phyloP scores from a whole-genome alignment of 2,329 filamentous ascomycete species.

The Arthrobotrys entomopaga region DNA sequence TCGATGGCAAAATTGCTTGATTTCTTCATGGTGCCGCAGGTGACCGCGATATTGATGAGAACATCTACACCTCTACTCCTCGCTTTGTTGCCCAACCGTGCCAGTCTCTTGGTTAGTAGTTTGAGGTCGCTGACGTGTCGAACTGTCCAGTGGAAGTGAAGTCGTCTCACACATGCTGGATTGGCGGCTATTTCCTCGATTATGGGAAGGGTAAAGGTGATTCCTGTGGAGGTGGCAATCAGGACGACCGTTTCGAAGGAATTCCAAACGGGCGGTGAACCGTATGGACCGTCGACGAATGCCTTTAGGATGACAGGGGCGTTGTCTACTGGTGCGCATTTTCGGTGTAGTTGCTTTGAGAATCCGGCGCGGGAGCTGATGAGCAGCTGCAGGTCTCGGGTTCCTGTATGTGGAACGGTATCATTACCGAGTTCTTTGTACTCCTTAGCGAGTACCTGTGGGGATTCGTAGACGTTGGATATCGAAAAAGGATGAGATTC shows the following conservation, averaged over 20 bases:
- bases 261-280: conserved; percentile 90
- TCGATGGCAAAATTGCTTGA: conserved; percentile 21
- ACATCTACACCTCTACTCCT: conserved; percentile 43
- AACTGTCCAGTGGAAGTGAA: conserved; percentile 52
- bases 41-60: conserved; percentile 42
- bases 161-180: conserved; percentile 39
- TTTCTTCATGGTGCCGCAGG: conserved; percentile 49
- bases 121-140: conserved; percentile 50
- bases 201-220: conserved; percentile 92
- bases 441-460: conserved; percentile 66
- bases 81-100: conserved; percentile 30
- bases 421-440: conserved; percentile 73
- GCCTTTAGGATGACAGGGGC: conserved; percentile 67
- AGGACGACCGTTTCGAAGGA: conserved; percentile 91
- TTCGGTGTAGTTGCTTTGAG: conserved; percentile 81
- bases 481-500: conserved; percentile 98
- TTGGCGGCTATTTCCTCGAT: conserved; percentile 70
- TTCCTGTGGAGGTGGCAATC: conserved; percentile 92
- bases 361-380: conserved; percentile 94
- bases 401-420: conserved; percentile 61
- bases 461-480: conserved; percentile 68
- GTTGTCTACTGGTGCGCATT: conserved; percentile 55
- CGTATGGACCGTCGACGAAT: conserved; percentile 93
- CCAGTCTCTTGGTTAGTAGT: conserved; percentile 42
- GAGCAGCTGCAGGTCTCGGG: conserved; percentile 87